These are phyloP conservation scores for Paramarasmius palmivorus DNA, from an alignment of 1,284 basidiomycete species.

Conservation along the genomic window DNA sequence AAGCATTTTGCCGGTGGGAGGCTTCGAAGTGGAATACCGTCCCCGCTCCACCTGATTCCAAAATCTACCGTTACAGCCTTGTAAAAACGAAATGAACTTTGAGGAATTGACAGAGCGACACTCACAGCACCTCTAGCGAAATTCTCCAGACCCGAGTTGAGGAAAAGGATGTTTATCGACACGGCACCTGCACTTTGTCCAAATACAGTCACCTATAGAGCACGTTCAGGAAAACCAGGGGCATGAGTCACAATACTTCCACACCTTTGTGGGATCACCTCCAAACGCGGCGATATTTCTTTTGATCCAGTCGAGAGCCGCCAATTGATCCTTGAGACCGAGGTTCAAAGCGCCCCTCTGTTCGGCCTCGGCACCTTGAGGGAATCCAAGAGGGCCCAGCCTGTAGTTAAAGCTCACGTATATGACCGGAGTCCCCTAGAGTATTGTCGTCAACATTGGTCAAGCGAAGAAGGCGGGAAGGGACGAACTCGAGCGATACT, in stretches of 20 bases:
- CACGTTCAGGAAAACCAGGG: neutral
- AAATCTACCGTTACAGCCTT: neutral
- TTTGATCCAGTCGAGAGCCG: conserved; percentile 17
- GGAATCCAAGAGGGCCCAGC: conserved; percentile 19
- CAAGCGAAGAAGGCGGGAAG: neutral
- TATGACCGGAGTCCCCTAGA: conserved; percentile 18
- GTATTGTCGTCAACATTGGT: neutral
- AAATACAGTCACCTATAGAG: too few relatives aligned
- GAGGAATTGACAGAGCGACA: neutral
- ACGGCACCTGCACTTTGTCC: too few relatives aligned
- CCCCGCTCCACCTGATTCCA: neutral
- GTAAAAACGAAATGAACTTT: neutral
- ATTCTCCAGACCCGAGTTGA: too few relatives aligned
- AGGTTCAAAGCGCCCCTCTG: conserved; percentile 25
- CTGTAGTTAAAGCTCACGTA: conserved; percentile 18
- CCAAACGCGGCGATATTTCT: conserved; percentile 18
- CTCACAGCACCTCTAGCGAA: neutral
- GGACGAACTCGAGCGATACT: conserved; percentile 13
- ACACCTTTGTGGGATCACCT: conserved; percentile 14
- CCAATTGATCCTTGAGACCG: conserved; percentile 31
- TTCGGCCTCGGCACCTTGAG: conserved; percentile 23
- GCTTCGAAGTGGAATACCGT: neutral
- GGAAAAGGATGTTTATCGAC: too few relatives aligned
- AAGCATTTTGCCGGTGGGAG: neutral
- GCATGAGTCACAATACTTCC: neutral